Conservation (phyloP, 2,329 filamentous ascomycete genomes). For the Colletotrichum phormii region DNA sequence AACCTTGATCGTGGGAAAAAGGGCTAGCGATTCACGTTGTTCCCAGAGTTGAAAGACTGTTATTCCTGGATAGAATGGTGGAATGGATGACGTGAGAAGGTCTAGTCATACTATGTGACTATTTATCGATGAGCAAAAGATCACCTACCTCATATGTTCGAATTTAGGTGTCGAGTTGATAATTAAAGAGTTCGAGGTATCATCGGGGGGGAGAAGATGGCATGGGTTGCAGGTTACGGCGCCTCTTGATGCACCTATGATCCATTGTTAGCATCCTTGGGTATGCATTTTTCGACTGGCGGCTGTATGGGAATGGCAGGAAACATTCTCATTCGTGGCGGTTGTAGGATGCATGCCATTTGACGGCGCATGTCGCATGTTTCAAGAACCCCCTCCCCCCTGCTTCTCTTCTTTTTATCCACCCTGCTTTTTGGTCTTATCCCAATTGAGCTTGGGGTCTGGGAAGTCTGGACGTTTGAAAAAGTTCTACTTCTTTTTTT, state of each 20-base stretch:
- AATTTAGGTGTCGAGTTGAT: too few species aligned
- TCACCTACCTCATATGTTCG: too few species aligned
- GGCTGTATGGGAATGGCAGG: constrained; percentile 17
- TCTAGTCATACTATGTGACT: not conserved
- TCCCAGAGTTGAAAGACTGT: not conserved
- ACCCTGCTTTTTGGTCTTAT: not conserved
- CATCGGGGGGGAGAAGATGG: too few species aligned
- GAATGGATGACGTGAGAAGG: not conserved
- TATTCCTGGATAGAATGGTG: not conserved
- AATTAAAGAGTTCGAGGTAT: too few species aligned
- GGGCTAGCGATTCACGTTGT: not conserved
- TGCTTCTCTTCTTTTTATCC: not conserved
- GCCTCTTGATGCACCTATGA: not conserved
- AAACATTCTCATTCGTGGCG: constrained; percentile 33
- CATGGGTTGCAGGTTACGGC: too few species aligned
- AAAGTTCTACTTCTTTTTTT: not conserved
- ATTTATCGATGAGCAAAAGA: not conserved
- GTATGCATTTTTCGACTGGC: not conserved
- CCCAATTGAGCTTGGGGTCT: not conserved
- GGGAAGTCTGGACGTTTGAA: not conserved
- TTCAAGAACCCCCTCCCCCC: constrained; percentile 14
- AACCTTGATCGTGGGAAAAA: not conserved
- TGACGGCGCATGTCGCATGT: constrained; percentile 36
- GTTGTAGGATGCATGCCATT: constrained; percentile 33
- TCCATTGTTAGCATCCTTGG: not conserved